Percentiles rank a stretch among this genome's conserved stretches.
phyloP scores from a whole-genome alignment of 805 yeast genomes.

The Nakazawaea laoshanensis region DNA sequence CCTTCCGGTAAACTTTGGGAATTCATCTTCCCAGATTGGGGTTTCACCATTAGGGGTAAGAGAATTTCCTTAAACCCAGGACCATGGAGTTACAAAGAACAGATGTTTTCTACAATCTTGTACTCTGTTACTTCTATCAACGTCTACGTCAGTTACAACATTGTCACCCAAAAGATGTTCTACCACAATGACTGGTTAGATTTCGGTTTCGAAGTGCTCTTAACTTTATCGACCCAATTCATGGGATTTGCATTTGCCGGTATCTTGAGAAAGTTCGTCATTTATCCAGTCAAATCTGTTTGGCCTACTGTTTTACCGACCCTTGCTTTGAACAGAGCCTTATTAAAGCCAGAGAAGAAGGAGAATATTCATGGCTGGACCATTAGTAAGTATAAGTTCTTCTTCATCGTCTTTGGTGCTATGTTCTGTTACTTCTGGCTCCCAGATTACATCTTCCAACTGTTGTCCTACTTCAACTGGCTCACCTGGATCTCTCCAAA shows the following conservation, averaged over 20 bases:
- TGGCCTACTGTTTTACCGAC: conserved; percentile 48
- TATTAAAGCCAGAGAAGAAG: conserved; percentile 26
- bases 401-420: conserved; percentile 19
- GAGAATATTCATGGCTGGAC: conserved; percentile 25
- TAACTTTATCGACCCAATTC: conserved; percentile 48
- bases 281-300: conserved; percentile 40
- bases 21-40: conserved; percentile 28
- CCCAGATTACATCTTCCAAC: conserved; percentile 33
- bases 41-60: conserved; percentile 26
- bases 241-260: conserved; percentile 66
- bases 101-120: conserved; percentile 49
- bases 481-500: conserved; percentile 48
- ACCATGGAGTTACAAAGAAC: conserved; percentile 58
- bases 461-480: conserved; percentile 42
- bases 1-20: conserved; percentile 32
- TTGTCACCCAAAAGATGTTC: conserved; percentile 23
- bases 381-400: conserved; percentile 25
- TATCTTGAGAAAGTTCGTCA: conserved; percentile 46
- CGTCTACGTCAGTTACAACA: conserved; percentile 26
- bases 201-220: conserved; percentile 44
- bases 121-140: conserved; percentile 25
- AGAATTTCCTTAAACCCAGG: conserved; percentile 47
- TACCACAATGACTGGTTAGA: conserved; percentile 27
- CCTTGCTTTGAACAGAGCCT: conserved; percentile 39
- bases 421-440: conserved; percentile 37